phyloP scores from a whole-genome alignment of 2,329 filamentous ascomycete genomes.

The Mycosphaerelloides madeirae region DNA sequence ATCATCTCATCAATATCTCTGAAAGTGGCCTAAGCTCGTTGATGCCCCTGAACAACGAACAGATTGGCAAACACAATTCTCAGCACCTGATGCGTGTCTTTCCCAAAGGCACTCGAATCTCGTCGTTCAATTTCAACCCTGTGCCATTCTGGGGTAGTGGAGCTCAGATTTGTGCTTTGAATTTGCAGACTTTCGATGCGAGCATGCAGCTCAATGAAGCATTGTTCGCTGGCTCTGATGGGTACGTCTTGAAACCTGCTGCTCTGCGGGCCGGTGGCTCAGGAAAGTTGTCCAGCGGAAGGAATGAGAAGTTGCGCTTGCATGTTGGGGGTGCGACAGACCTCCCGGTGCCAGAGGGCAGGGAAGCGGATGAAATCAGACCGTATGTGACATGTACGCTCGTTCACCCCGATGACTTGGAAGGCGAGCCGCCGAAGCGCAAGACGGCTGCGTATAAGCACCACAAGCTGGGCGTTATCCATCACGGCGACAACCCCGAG shows the following conservation, averaged over 20 bases:
- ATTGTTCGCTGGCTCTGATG: conserved; percentile 60
- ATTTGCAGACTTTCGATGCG: conserved; percentile 64
- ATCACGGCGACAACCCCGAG: conserved; percentile 56
- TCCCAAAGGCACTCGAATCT: conserved; percentile 65
- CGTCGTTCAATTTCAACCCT: conserved; percentile 59
- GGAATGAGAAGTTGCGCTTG: conserved; percentile 51
- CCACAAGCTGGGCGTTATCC: conserved; percentile 55
- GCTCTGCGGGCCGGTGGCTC: conserved; percentile 54
- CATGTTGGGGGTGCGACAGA: conserved; percentile 60
- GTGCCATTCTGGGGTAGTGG: conserved; percentile 63
- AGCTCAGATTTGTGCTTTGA: conserved; percentile 65
- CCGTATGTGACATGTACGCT: conserved; percentile 64
- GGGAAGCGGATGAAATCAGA: conserved; percentile 51
- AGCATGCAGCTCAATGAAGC: conserved; percentile 66
- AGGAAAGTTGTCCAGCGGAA: conserved; percentile 45
- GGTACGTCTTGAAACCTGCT: conserved; percentile 62
- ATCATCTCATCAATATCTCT: conserved; percentile 66
- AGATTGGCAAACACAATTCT: conserved; percentile 58
- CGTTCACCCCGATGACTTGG: conserved; percentile 52
- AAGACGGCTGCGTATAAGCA: conserved; percentile 60
- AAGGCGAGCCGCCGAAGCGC: conserved; percentile 51
- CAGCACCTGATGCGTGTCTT: conserved; percentile 66
- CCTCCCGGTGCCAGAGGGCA: conserved; percentile 51
- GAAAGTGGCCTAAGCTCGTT: conserved; percentile 55
- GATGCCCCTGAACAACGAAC: conserved; percentile 44